Evolutionary conservation across 352 stramenopile species (phyloP).

Genomic region (Sclerospora graminicola): DNA sequence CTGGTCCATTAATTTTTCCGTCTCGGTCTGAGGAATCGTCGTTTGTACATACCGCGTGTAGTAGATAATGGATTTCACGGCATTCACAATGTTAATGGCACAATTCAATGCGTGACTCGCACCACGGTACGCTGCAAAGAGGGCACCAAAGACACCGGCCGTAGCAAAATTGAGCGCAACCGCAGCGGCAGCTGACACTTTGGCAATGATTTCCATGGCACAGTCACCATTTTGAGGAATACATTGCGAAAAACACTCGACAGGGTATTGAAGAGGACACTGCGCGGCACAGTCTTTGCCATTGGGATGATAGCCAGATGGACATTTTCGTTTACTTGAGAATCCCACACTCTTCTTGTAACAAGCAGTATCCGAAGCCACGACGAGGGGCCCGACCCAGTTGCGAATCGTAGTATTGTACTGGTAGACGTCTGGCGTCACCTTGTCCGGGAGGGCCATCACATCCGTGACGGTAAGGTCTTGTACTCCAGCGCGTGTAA

Average conservation of each 20-base stretch:
- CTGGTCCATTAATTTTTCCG: slow-evolving; percentile 16
- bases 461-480: slow-evolving; percentile 12
- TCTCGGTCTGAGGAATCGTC: slow-evolving; percentile 5
- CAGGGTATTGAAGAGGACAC: slow-evolving; percentile 32
- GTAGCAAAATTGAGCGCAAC: slow-evolving; percentile 16
- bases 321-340: slow-evolving; percentile 21
- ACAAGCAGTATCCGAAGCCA: slow-evolving; percentile 6
- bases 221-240: slow-evolving; percentile 31
- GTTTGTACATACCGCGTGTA: slow-evolving; percentile 18
- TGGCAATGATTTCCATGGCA: slow-evolving; percentile 23
- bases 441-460: slow-evolving; percentile 5
- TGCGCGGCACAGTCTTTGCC: slow-evolving; percentile 33
- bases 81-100: slow-evolving; percentile 13
- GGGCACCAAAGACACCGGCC: slow-evolving; percentile 20
- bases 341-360: slow-evolving; percentile 17
- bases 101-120: slow-evolving; percentile 9
- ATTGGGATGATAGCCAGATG: slow-evolving; percentile 31
- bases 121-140: slow-evolving; percentile 3
- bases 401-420: slow-evolving; percentile 22
- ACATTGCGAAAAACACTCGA: slow-evolving; percentile 26
- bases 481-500: neutral
- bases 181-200: slow-evolving; percentile 24
- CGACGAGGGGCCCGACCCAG: slow-evolving; percentile 25
- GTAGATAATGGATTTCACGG: slow-evolving; percentile 18
- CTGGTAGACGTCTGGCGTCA: slow-evolving; percentile 8